Evolutionary conservation across 2,329 filamentous ascomycete species (phyloP), one percentile per base, ranked within the genome.

Genomic region (Aspergillus sp.): DNA sequence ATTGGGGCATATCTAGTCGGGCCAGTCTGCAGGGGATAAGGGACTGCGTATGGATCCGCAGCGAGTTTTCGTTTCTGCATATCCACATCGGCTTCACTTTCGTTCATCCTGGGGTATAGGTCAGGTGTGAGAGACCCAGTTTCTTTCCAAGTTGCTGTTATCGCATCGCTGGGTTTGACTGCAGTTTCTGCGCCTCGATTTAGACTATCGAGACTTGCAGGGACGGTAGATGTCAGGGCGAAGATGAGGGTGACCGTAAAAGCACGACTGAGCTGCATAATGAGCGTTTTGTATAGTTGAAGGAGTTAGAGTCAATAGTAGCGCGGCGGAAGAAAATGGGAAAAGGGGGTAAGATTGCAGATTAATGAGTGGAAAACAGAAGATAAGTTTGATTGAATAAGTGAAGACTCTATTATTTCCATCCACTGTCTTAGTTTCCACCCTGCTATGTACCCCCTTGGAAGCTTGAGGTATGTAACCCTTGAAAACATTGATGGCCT

Each of bases 1-100:
- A 86, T 84, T 1, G 85, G 84, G 12, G 85, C 85, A 68, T 85
- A 88, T 66, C 80, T 81, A 4, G 82, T 86, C 30, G 76, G 67
- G 1, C 84, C 85, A 0, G 65, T 67, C 68, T 88, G 85, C 63
- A 80, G 72, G 3, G 76, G 77, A 64, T 86, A 87, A 4, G 82
- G 79, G 7, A 86, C 71, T 2, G 67, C 75, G 61, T 72, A 76
- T 11, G 59, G 51, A 41, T 58, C 58, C 11, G 61, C 68, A 4
- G 59, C 63, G 46, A 59, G 64, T 60, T 69, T 69, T 63, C 68
- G 67, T 64, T 70, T 77, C 51, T 64, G 66, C 2, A 33, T 11
- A n/a, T 19, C 12, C 42, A 41, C 2, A 12, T 48, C 30, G n/a
- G 12, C 42, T 40, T 71, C 45, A 27, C 44, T 70, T 20, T 47